These are phyloP conservation scores for Xylaria bambusicola DNA, from an alignment of 495 filamentous ascomycete species.

Conservation along the genomic window DNA sequence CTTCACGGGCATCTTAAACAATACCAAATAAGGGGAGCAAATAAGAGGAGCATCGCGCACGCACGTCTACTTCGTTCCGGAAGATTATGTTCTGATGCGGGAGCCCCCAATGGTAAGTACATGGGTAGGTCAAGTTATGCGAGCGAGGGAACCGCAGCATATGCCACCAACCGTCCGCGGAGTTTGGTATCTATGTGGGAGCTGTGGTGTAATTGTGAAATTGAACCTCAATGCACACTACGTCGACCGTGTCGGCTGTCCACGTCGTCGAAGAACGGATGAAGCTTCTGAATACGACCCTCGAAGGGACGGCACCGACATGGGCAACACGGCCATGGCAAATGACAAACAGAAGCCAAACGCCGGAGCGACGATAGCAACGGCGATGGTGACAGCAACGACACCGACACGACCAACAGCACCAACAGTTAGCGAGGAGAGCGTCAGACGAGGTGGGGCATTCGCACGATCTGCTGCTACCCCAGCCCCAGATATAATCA, in stretches of 20 bases:
- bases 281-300: no score
- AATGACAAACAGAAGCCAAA: no score
- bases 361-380: background rate
- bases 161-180: conserved; percentile 14
- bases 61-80: no score
- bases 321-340: no score
- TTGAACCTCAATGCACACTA: background rate
- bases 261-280: conserved; percentile 6
- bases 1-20: background rate
- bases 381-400: background rate
- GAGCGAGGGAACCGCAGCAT: conserved; percentile 9
- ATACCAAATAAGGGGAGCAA: no score
- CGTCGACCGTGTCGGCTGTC: conserved; percentile 1
- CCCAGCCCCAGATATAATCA: conserved; percentile 18
- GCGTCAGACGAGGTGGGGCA: conserved; percentile 15
- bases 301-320: no score
- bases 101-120: conserved; percentile 11
- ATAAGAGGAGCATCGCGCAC: background rate
- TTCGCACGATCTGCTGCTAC: conserved; percentile 17
- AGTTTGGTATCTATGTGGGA: background rate
- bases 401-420: background rate
- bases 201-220: background rate
- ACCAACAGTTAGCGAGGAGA: background rate
- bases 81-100: conserved; percentile 10
- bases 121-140: background rate